Evolutionary conservation across 345 rosid genomes (phyloP).

Genomic region (Populus euphratica): DNA sequence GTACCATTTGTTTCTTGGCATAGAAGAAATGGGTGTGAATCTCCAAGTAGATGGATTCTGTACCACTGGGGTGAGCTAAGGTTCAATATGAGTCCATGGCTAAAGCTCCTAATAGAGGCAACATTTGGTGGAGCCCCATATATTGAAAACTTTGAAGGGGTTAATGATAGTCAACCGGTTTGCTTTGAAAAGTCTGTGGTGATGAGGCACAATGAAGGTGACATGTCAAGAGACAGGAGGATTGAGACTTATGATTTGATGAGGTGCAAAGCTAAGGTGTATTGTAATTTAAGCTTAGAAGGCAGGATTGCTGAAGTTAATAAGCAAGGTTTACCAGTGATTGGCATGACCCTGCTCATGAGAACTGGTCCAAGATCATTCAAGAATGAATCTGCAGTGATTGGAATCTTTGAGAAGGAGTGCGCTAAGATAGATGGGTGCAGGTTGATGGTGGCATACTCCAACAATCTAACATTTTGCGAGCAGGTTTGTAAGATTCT

Average conservation of each 20-base stretch:
- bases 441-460: constrained; percentile 55
- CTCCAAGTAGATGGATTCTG: constrained; percentile 58
- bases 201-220: constrained; percentile 79
- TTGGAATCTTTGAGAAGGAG: constrained; percentile 43
- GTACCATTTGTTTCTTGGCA: constrained; percentile 72
- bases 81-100: constrained; percentile 47
- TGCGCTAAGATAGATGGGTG: constrained; percentile 55
- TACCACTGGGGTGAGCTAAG: constrained; percentile 77
- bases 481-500: constrained; percentile 45
- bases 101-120: constrained; percentile 39
- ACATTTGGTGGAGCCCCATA: constrained; percentile 32
- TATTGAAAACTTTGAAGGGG: constrained; percentile 34
- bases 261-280: constrained; percentile 53
- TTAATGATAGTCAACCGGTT: constrained; percentile 27
- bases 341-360: constrained; percentile 65
- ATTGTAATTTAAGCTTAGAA: constrained; percentile 42
- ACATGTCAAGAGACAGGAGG: constrained; percentile 63
- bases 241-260: constrained; percentile 56
- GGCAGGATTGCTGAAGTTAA: neutral
- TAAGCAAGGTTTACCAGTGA: constrained; percentile 10
- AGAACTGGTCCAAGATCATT: constrained; percentile 74
- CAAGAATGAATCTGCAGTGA: constrained; percentile 49
- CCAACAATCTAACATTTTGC: constrained; percentile 60
- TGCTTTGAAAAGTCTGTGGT: constrained; percentile 77
- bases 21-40: constrained; percentile 37